Evolutionary conservation across 495 filamentous ascomycete species (phyloP), one percentile per base, ranked within the genome.

Genomic region (Copromyces sp.): DNA sequence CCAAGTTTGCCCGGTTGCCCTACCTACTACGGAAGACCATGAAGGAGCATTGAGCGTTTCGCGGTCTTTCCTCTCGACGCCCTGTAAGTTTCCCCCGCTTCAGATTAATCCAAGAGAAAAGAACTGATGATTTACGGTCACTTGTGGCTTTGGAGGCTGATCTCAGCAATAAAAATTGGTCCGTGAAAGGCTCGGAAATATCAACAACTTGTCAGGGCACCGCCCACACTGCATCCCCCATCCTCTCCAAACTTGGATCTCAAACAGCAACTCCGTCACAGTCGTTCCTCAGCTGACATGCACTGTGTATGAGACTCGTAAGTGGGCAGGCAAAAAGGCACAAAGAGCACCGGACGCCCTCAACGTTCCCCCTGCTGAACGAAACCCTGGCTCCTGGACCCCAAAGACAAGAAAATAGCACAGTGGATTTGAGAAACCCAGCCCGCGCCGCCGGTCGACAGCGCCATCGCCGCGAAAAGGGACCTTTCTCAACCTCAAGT

Each of bases 341-440:
- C 29, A 65, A 35, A 65, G 53, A 65, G 29, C 47, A 59, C 47
- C 45, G 45, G 24, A 16, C 24, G 53, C 53, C 29, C 14, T 16
- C 38, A 69, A 68, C 61, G 39, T 20, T 14, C 41, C 47, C 72
- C 72, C 69, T 72, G 71, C 72, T 77, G 75, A 75, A 75, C 74
- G 73, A 71, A 73, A 72, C 75, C 74, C 61, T 76, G 29, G 29
- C 29, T 65, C 29, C 29, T 65, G 29, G 53, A 65, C 29, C 53
- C 53, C 53, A 65, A 17, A 65, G 53, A 65, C 53, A 65, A 65
- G 53, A 65, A 29, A 17, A 24, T 5, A 35, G 24, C 53, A 61
- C 47, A 59, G 47, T 61, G 20, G 4, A 3, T 32, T 3, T 61
- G 11, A 24, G 20, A 65, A 65, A 37, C 35, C 39, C 29, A 65